These are phyloP conservation scores for Trichothecium sympodiale DNA, from an alignment of 2,329 filamentous ascomycete genomes.

Conservation along the genomic window DNA sequence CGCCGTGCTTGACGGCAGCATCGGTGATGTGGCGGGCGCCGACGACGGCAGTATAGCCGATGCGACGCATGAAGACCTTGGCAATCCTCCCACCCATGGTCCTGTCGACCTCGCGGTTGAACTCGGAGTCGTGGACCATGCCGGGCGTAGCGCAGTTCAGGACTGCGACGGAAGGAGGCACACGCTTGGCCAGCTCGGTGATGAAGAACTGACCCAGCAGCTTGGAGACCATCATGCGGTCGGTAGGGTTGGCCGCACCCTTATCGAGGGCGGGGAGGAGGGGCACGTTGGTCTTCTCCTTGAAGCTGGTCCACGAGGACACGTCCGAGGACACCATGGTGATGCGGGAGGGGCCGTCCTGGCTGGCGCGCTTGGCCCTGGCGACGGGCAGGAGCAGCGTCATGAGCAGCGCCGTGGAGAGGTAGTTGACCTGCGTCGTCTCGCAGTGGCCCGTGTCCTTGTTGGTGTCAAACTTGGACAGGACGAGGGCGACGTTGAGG, in stretches of 20 bases:
- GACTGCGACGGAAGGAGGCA: constrained; percentile 1
- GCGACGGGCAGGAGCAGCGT: constrained; percentile 19
- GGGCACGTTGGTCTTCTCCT: constrained; percentile 1
- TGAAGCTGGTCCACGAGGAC: constrained; percentile 9
- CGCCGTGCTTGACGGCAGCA: constrained; percentile 1
- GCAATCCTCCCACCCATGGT: not conserved
- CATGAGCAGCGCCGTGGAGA: constrained; percentile 20
- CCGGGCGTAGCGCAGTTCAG: constrained; percentile 2
- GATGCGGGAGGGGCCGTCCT: constrained; percentile 8
- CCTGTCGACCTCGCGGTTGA: constrained; percentile 1
- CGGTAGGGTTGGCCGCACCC: no score
- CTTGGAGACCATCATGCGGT: not conserved
- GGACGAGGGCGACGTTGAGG: constrained; percentile 29
- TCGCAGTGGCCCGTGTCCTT: constrained; percentile 24
- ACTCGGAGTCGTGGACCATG: constrained; percentile 1
- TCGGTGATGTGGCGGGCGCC: constrained; percentile 3
- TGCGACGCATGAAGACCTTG: not conserved
- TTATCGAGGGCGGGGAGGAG: no score
- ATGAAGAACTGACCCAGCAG: constrained; percentile 3
- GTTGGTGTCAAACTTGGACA: constrained; percentile 9
- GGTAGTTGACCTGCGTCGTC: constrained; percentile 27
- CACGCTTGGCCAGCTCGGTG: constrained; percentile 1
- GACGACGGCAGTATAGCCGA: not conserved
- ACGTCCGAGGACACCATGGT: constrained; percentile 15
- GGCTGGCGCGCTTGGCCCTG: constrained; percentile 6